Percentiles rank a stretch among this genome's conserved stretches.
These are phyloP conservation scores for Orbilia javanica DNA, from an alignment of 2,329 filamentous ascomycete species.

Conservation along the genomic window DNA sequence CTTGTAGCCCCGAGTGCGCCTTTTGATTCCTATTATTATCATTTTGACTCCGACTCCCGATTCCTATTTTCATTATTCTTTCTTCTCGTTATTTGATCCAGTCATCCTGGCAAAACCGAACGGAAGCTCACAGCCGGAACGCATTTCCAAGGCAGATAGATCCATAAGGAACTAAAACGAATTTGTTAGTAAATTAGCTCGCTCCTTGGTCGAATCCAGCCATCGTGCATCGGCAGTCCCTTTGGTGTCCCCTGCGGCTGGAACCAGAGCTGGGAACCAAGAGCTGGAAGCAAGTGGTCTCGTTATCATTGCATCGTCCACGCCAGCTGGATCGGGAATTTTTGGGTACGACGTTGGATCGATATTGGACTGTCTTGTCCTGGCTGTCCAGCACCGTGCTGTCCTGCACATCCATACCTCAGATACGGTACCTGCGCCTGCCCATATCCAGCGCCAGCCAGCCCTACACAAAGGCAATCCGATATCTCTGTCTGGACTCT, in stretches of 20 bases:
- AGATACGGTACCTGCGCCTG: background rate
- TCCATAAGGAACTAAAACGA: background rate
- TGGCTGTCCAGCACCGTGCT: constrained; percentile 13
- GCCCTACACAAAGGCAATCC: constrained; percentile 26
- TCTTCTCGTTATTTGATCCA: background rate
- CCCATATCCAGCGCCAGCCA: constrained; percentile 10
- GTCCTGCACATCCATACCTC: background rate
- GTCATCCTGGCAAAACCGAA: constrained; percentile 27
- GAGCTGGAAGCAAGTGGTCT: background rate
- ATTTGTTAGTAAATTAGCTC: background rate
- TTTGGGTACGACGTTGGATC: background rate
- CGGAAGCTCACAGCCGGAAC: background rate
- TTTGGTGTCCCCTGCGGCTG: constrained; percentile 46
- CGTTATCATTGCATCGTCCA: constrained; percentile 16
- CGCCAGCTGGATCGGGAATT: constrained; percentile 17
- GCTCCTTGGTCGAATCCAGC: background rate
- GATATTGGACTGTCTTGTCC: background rate
- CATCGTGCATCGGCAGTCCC: constrained; percentile 21
- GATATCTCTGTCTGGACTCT: background rate
- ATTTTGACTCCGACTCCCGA: too few relatives aligned
- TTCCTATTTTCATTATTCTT: background rate
- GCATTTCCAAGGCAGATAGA: constrained; percentile 34
- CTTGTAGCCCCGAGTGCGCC: constrained; percentile 17
- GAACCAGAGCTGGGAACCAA: constrained; percentile 44
- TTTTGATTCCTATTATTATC: constrained; percentile 12